Base-by-base conservation (phyloP, 805 yeast species). In the Starmerella tilneyi region DNA sequence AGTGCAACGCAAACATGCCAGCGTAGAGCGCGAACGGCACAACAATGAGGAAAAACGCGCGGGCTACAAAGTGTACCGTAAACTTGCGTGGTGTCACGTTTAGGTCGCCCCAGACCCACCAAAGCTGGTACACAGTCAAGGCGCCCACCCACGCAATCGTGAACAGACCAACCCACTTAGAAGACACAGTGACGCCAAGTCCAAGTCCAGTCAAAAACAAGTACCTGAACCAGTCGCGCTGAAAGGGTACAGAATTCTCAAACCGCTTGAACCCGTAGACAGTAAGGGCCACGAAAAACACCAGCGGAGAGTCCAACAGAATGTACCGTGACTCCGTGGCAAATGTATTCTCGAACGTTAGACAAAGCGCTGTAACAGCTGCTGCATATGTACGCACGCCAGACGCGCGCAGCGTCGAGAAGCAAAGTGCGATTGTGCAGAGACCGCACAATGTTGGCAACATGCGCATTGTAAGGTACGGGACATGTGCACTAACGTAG, bases 81-180 rank as follows among this genome's bases (percentile, higher is more conserved):
- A 76, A 64, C 20, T 55, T 41, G 15, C 42, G 44, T 8, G 66
- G 60, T 1, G 73, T 34, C 3, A 79, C 66, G 4, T 65, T 61
- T 29, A 81, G 59, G 61, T 89, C 96, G 12, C 92, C 94, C 30
- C 81, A 59, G 11, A 75, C 56, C 49, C 61, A 60, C 95, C 95
- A 86, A 36, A 80, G 60, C 49, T 77, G 76, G 47, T 68, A 65
- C 1, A 71, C 43, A 2, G 73, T 63, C 38, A 76, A 56, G 0
- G 65, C 4, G 2, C 77, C 72, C 11, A 82, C 63, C 94, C 94
- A 85, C 0, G 63, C 63, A 45, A 76, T 62, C 0, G 89, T 80
- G 56, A 76, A 74, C 19, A 78, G 42, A 0, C 94, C 96, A 4
- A 81, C 72, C 71, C 78, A 74, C 58, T 84, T 83, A 3, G 81